Base-by-base conservation (phyloP, 441 rosid genomes). In the Oxalis stricta region DNA sequence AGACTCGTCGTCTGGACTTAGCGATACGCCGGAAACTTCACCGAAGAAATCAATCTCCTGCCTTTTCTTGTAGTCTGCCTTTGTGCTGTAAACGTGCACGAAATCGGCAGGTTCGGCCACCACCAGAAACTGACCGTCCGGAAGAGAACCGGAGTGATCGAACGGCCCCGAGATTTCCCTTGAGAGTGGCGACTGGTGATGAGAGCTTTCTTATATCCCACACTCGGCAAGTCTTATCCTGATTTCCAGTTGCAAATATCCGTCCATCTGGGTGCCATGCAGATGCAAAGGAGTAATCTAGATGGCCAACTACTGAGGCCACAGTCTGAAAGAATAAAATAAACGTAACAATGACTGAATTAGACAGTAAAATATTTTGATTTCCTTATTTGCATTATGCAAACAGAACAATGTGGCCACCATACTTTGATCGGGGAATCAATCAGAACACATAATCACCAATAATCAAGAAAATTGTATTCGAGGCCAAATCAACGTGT, bases 1-100 rank as follows among this genome's bases (percentile, higher is more conserved):
- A 3, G 65, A 54, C 58, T 59, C 65, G 7, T 64, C 59, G n/a
- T 64, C 70, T 4, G 70, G 70, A 32, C 70, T 64, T n/a, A 64
- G 53, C 23, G 61, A 50, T 16, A 64, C 59, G 9, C 70, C 70
- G 1, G 70, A 55, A 6, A 64, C 55, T 52, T 64, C 70, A 33
- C 70, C 70, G 12, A 64, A 64, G 46, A 64, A 59, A 35, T 64
- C 70, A 1, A 64, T 64, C 55, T 64, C 70, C 39, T 59, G 70
- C 23, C 44, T 41, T 48, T 26, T 44, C 18, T 34, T 38, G 46
- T 49, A 64, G 34, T 51, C 55, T 10, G 54, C 47, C 23, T 44
- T 49, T 14, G 65, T 55, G 43, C 65, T 59, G 38, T 59, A 64
- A 20, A 64, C 61, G 16, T 64, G 70, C 18, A 64, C 65, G 22